Conservation (phyloP, 176 grass and related monocot species). For the Aegilops longissima region DNA sequence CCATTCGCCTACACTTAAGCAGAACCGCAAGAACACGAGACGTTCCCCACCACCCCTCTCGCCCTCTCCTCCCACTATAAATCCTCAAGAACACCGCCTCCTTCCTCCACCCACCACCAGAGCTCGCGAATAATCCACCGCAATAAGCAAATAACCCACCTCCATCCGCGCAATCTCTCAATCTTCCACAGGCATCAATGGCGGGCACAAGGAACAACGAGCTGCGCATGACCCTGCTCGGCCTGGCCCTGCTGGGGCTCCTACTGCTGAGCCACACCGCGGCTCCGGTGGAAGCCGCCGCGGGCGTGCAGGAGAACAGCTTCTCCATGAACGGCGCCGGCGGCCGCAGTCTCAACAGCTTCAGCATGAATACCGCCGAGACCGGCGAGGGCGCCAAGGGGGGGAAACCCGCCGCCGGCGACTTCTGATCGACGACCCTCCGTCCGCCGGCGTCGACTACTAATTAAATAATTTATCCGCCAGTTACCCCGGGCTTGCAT, state of each 20-base stretch:
- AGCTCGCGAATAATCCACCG: background rate
- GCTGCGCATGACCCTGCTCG: conserved; percentile 42
- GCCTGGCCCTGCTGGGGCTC: conserved; percentile 39
- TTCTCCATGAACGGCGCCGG: conserved; percentile 35
- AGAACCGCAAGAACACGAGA: conserved; percentile 5
- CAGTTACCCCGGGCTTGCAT: background rate
- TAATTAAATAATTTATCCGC: background rate
- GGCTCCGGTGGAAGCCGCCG: conserved; percentile 20
- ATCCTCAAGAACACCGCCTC: conserved; percentile 5
- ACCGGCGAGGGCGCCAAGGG: background rate
- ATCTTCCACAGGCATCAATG: conserved; percentile 8
- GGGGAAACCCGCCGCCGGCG: background rate
- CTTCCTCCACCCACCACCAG: conserved; percentile 6
- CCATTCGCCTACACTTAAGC: conserved; percentile 19
- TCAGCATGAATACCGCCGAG: conserved; percentile 32
- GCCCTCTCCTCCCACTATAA: conserved; percentile 13
- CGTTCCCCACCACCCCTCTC: background rate
- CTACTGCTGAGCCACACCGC: conserved; percentile 36
- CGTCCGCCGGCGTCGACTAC: background rate
- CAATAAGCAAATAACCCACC: conserved; percentile 13
- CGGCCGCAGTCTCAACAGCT: conserved; percentile 29
- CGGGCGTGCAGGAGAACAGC: background rate
- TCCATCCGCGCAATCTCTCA: background rate
- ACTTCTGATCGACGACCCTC: background rate
- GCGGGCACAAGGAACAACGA: conserved; percentile 33